Base-by-base conservation (phyloP, 148 eudicot species). In the Chenopodium suecicum region DNA sequence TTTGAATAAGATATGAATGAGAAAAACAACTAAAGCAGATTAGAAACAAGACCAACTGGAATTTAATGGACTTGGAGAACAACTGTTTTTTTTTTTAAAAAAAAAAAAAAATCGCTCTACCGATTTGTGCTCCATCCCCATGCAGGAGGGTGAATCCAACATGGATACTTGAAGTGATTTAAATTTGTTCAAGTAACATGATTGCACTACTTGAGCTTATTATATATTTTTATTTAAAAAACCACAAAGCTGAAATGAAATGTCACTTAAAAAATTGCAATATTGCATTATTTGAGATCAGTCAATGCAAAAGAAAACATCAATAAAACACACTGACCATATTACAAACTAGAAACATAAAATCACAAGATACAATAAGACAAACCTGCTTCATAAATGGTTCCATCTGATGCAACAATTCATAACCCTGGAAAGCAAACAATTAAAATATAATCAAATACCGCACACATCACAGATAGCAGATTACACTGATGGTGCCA, bases 331-430 rank as follows among this genome's bases (percentile, higher is more conserved):
- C 22, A 67, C 54, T 12, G 68, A 69, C 32, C 66, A 77, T 12
- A 5, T 13, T 64, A 23, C 77, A 19, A 72, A 74, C 60, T 48
- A 27, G 73, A 16, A 74, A 12, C 25, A 52, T 32, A 27, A 65
- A 16, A 74, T 20, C 25, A 52, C 2, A 66, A 78, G 1, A 73
- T 66, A 47, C 16, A 72, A 71, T 46, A 54, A 19, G 37, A 27
- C 76, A 64, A 54, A 95, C 98, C 98, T 95, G 94, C 81, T 89
- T 89, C 60, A 93, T 92, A 82, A 88, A 95, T 78, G 97, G 98
- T 80, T 95, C 94, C 93, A 95, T 89, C 85, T 91, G 92, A 81
- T 90, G 94, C 84, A 95, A 86, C 63, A 95, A 85, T 86, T 95
- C 98, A 67, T 91, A 95, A 56, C 96, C 98, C 98, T 95, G 90